Evolutionary conservation across 2,329 filamentous ascomycete species (phyloP).

Genomic region (Colletotrichum scovillei): DNA sequence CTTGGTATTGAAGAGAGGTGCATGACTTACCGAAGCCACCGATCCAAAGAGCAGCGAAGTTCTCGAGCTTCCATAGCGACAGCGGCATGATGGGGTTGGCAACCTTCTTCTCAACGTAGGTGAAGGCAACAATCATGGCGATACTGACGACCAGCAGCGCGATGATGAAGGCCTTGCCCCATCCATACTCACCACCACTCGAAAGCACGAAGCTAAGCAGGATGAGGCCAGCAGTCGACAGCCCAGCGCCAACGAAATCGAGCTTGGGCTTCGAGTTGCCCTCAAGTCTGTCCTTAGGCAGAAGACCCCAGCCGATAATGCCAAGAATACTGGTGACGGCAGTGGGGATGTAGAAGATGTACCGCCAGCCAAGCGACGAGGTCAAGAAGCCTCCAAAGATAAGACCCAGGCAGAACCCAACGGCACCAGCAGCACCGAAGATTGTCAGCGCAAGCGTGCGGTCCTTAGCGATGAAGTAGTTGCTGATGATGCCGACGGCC

Average conservation of each 20-base stretch:
- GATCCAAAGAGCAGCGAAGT: conserved; percentile 58
- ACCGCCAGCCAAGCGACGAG: conserved; percentile 26
- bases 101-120: conserved; percentile 54
- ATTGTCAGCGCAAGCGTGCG: conserved; percentile 24
- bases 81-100: conserved; percentile 58
- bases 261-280: conserved; percentile 47
- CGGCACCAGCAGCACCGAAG: conserved; percentile 26
- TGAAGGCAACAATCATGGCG: conserved; percentile 50
- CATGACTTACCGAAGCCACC: conserved; percentile 47
- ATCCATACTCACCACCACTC: conserved; percentile 57
- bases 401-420: conserved; percentile 23
- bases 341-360: conserved; percentile 30
- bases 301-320: conserved; percentile 45
- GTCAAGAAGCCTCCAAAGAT: conserved; percentile 28
- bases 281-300: conserved; percentile 50
- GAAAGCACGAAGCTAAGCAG: conserved; percentile 57
- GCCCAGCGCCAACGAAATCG: conserved; percentile 52
- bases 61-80: conserved; percentile 56
- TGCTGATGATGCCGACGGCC: conserved; percentile 71
- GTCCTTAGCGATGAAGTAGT: conserved; percentile 27
- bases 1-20: too few relatives aligned
- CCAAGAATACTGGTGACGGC: conserved; percentile 53
- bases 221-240: conserved; percentile 55
- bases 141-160: conserved; percentile 51
- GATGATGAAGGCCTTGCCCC: conserved; percentile 57